A percentile compares a stretch with the other conserved stretches of the same genome.
phyloP scores from a whole-genome alignment of 352 stramenopile species.

The Phytophthora brassicae region DNA sequence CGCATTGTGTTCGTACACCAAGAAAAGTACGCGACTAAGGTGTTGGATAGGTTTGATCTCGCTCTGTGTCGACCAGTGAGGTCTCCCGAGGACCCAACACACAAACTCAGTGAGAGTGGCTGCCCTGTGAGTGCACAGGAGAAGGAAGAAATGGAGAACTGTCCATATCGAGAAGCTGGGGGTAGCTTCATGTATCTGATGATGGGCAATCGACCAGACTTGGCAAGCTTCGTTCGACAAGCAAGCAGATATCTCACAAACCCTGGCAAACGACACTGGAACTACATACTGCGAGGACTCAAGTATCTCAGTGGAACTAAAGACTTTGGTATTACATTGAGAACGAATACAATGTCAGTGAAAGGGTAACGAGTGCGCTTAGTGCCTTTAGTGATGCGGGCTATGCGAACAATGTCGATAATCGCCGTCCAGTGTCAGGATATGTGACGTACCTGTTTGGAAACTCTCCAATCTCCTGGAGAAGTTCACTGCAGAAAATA shows the following conservation, averaged over 20 bases:
- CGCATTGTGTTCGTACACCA: conserved; percentile 20
- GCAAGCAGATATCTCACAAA: too few relatives aligned
- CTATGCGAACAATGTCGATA: conserved; percentile 6
- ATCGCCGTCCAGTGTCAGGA: conserved; percentile 4
- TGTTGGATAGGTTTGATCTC: background rate
- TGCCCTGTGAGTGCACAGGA: too few relatives aligned
- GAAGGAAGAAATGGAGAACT: too few relatives aligned
- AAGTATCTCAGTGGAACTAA: conserved; percentile 13
- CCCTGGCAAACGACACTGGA: conserved; percentile 2
- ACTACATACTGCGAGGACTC: conserved; percentile 8
- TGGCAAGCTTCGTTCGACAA: too few relatives aligned
- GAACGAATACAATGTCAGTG: too few relatives aligned
- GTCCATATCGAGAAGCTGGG: conserved; percentile 3
- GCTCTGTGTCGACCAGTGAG: too few relatives aligned
- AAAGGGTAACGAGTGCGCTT: background rate
- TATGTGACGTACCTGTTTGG: conserved; percentile 18
- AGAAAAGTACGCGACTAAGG: background rate
- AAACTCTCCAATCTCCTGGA: conserved; percentile 27
- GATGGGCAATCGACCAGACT: conserved; percentile 1
- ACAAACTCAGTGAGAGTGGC: too few relatives aligned
- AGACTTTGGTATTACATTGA: conserved; percentile 2
- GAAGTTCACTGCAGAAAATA: conserved; percentile 10
- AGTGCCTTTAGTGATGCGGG: conserved; percentile 1
- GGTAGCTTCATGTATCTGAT: conserved; percentile 26
- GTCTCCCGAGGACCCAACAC: too few relatives aligned